These are phyloP conservation scores for Diaporthe destruens DNA, from an alignment of 2,329 filamentous ascomycete species.

Conservation along the genomic window DNA sequence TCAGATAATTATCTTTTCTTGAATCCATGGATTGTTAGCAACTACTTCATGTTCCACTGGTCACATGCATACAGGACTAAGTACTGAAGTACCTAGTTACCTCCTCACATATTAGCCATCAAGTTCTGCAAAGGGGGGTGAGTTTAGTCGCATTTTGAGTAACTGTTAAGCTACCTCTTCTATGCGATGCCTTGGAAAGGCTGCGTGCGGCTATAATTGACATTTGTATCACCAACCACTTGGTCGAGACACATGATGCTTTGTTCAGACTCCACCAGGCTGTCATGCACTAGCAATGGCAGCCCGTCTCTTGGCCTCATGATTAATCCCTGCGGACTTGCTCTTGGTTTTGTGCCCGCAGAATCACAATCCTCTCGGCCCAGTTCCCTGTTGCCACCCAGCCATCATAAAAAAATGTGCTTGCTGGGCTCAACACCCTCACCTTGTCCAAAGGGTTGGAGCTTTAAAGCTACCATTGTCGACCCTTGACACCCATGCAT, in stretches of 20 bases:
- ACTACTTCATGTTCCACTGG: too few species aligned
- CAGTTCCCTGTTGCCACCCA: not conserved
- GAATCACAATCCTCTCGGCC: not conserved
- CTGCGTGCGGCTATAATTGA: slow-evolving; percentile 24
- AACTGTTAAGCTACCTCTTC: slow-evolving; percentile 36
- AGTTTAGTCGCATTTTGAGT: slow-evolving; percentile 35
- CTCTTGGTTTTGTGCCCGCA: slow-evolving; percentile 2
- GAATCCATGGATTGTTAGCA: too few species aligned
- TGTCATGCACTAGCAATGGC: slow-evolving; percentile 51
- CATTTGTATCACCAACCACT: slow-evolving; percentile 46
- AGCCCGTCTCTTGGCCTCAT: slow-evolving; percentile 17
- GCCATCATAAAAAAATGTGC: slow-evolving; percentile 32
- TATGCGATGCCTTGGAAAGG: slow-evolving; percentile 33
- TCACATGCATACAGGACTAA: too few species aligned
- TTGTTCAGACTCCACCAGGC: slow-evolving; percentile 32
- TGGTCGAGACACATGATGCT: slow-evolving; percentile 45
- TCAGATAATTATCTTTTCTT: too few species aligned
- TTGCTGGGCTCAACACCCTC: slow-evolving; percentile 24
- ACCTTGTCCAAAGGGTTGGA: slow-evolving; percentile 54
- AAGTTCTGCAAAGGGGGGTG: not conserved
- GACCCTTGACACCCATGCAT: slow-evolving; percentile 51
- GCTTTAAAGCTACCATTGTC: slow-evolving; percentile 64
- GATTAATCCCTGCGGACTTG: slow-evolving; percentile 12
- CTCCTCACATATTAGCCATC: not conserved
- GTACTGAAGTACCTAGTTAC: too few species aligned